Conservation (phyloP, 2,329 filamentous ascomycete genomes). For the Botrytis fabae region DNA sequence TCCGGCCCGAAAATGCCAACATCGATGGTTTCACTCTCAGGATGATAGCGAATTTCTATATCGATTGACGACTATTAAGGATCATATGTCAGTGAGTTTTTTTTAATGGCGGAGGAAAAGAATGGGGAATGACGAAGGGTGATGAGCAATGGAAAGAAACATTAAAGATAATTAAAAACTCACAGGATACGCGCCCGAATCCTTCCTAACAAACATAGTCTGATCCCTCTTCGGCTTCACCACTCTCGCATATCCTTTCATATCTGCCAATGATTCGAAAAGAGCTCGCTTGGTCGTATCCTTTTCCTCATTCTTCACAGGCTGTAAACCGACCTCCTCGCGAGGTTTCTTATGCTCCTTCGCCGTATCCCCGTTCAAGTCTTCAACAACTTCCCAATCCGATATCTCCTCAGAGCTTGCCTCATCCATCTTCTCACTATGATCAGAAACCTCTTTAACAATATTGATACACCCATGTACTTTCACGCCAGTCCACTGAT, state of each 20-base stretch:
- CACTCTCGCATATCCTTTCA: conserved; percentile 1
- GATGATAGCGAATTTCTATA: conserved; percentile 37
- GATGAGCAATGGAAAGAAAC: not conserved
- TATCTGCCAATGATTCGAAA: not conserved
- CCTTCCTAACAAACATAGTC: not conserved
- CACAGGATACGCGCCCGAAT: conserved; percentile 33
- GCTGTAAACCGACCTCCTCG: not conserved
- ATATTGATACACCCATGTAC: conserved; percentile 83
- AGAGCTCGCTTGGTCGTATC: not conserved
- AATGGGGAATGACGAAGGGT: not conserved
- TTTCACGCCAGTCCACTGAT: conserved; percentile 69
- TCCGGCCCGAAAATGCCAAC: conserved; percentile 38
- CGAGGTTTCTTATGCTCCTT: not conserved
- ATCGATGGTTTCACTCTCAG: conserved; percentile 31
- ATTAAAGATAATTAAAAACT: conserved; percentile 17
- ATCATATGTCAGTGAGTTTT: not conserved
- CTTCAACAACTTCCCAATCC: conserved; percentile 20
- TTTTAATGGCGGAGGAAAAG: not conserved
- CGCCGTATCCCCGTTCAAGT: not conserved
- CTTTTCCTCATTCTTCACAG: not conserved
- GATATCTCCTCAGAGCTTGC: conserved; percentile 18
- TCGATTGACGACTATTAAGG: conserved; percentile 37
- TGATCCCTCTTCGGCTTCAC: not conserved
- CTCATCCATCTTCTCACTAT: not conserved
- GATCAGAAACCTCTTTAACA: conserved; percentile 46